Evolutionary conservation across 129 eudicot genomes (phyloP), one percentile per base, ranked within the genome.

Genomic region (Helianthus tuberosus): DNA sequence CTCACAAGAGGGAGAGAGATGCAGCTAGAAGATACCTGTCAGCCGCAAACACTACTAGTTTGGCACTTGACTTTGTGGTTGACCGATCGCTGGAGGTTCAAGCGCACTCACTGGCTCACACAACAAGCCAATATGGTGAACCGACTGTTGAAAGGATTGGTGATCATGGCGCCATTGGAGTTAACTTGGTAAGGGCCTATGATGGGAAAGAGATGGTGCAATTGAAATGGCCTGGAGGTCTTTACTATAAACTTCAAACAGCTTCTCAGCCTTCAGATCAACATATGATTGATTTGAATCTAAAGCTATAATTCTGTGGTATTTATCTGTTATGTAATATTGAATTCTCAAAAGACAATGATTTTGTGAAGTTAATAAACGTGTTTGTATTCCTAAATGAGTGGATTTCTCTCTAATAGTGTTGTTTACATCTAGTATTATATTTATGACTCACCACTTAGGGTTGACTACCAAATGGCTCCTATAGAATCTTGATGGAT

Each of bases 1-100:
- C 96, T 11, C 92, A 91, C 84, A 91, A 84, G 82, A 82, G 92
- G 73, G 97, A 91, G 65, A 81, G 97, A 80, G 96, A 89, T 13
- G 84, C 79, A 41, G 88, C 83, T 58, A 86, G 92, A 77, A 83
- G 87, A 82, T 76, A 80, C 57, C 83, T 82, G 58, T 59, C 84
- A 65, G 89, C 84, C 61, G 89, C 87, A 29, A 64, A 64, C 41
- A 71, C 20, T 3, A 17, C 65, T 23, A 55, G 39, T 54, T 3
- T 38, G 6, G 39, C 53, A 61, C 64, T 79, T 20, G 0, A 0
- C 23, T 20, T 20, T 20, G 23, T 20, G 23, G 23, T 20, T 80
- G 64, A 74, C 63, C 79, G 87, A 80, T 87, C 97, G 73, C 85
- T 92, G 51, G 86, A 91, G 1, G 81, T 92, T 68, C 93, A 78